phyloP scores from a whole-genome alignment of 768 basidiomycete genomes.

The Mycena belliarum region DNA sequence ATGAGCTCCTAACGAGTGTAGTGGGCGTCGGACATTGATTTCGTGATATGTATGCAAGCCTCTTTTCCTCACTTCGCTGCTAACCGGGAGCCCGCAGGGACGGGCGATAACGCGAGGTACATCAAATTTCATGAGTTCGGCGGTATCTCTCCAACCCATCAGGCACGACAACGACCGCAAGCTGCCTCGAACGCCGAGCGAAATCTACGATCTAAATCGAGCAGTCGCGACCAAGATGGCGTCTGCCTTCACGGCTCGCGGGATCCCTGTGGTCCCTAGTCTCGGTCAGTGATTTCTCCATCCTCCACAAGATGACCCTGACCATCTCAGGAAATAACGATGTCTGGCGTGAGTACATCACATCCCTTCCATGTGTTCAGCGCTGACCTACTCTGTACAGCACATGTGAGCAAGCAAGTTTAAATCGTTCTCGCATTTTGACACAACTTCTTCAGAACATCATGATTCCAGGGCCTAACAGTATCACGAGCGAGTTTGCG shows the following conservation, averaged over 20 bases:
- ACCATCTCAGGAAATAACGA: constrained; percentile 79
- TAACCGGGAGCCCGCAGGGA: constrained; percentile 47
- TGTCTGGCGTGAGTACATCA: constrained; percentile 70
- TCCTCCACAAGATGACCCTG: too few species aligned
- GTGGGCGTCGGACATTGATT: constrained; percentile 86
- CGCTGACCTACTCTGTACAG: constrained; percentile 30
- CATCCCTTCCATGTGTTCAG: background rate
- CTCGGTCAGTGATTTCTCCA: constrained; percentile 72
- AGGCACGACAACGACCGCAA: constrained; percentile 86
- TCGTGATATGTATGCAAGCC: constrained; percentile 77
- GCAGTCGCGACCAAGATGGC: constrained; percentile 69
- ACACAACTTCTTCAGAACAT: constrained; percentile 51
- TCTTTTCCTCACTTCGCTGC: too few species aligned
- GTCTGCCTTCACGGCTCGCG: constrained; percentile 64
- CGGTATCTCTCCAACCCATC: background rate
- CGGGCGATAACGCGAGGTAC: constrained; percentile 74
- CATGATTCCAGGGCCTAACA: constrained; percentile 68
- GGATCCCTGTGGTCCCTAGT: constrained; percentile 80
- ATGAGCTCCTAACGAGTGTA: background rate
- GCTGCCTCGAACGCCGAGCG: constrained; percentile 75
- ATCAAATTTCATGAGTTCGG: background rate
- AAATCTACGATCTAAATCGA: constrained; percentile 79
- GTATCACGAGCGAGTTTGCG: constrained; percentile 66
- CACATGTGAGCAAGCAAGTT: constrained; percentile 47
- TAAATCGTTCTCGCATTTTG: background rate